Percentiles rank a stretch among this genome's conserved stretches.
Evolutionary conservation across 2,329 filamentous ascomycete genomes (phyloP).

Genomic region (Hymenoscyphus repandus): DNA sequence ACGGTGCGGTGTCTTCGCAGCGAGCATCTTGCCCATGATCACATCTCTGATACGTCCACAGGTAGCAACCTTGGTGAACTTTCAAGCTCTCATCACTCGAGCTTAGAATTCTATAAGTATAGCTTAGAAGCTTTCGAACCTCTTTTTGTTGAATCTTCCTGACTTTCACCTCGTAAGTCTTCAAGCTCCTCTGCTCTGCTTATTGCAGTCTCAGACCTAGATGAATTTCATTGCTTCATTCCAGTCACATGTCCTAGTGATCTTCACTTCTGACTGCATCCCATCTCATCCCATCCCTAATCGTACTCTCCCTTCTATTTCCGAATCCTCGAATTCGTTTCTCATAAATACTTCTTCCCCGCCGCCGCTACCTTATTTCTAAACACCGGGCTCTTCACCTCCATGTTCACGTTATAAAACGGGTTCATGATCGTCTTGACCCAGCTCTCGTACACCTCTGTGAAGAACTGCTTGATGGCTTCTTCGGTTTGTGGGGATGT

Average conservation of each 20-base stretch:
- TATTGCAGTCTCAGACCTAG: neutral
- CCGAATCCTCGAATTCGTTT: neutral
- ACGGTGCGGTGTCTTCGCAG: no score
- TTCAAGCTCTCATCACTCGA: neutral
- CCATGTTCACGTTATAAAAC: constrained; percentile 83
- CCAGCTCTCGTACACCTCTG: constrained; percentile 94
- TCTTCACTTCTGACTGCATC: neutral
- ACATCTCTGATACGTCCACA: no score
- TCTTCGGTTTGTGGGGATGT: constrained; percentile 89
- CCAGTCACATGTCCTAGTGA: neutral
- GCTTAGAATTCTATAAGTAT: no score
- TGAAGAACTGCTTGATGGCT: constrained; percentile 90
- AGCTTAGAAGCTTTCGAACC: no score
- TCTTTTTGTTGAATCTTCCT: neutral
- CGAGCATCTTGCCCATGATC: no score
- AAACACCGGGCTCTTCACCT: constrained; percentile 83
- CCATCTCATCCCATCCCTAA: neutral
- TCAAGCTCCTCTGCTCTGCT: no score
- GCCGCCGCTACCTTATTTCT: constrained; percentile 75
- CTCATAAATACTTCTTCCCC: constrained; percentile 82
- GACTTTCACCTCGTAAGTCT: neutral
- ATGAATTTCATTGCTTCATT: neutral
- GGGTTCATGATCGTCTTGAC: constrained; percentile 96
- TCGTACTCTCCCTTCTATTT: neutral
- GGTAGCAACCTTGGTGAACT: no score